These are phyloP conservation scores for Boletus vermiculosoides DNA, from an alignment of 768 basidiomycete species.

Conservation along the genomic window DNA sequence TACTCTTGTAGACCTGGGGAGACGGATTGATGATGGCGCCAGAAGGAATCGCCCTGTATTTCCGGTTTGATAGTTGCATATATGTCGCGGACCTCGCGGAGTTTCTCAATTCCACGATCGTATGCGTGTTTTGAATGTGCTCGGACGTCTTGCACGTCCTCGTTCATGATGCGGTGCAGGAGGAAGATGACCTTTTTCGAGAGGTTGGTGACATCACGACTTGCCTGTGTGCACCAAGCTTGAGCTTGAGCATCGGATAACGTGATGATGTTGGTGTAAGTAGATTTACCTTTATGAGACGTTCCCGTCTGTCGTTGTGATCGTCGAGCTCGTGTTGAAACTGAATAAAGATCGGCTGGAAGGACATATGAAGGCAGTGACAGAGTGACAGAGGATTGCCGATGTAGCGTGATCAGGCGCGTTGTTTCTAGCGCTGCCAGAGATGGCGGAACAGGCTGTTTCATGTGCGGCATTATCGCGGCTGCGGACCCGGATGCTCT, in stretches of 20 bases:
- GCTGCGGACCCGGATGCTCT: conserved; percentile 21
- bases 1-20: conserved; percentile 84
- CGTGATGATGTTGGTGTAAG: neutral
- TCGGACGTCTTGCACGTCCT: conserved; percentile 33
- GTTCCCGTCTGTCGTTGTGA: conserved; percentile 83
- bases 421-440: neutral
- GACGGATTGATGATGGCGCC: conserved; percentile 72
- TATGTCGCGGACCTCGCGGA: conserved; percentile 61
- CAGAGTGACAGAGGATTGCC: neutral
- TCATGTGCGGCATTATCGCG: conserved; percentile 72
- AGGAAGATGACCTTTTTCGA: conserved; percentile 95
- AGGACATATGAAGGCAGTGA: conserved; percentile 8
- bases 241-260: conserved; percentile 2
- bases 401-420: neutral
- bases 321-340: conserved; percentile 78
- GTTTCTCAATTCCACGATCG: conserved; percentile 52
- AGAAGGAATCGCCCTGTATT: conserved; percentile 66
- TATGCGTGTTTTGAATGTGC: conserved; percentile 45
- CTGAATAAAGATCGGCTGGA: conserved; percentile 44
- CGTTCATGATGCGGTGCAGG: conserved; percentile 69
- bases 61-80: conserved; percentile 64
- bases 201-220: conserved; percentile 84
- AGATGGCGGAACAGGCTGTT: conserved; percentile 61
- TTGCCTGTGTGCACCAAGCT: conserved; percentile 45
- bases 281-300: conserved; percentile 75